Percentiles rank a stretch among this genome's conserved stretches.
phyloP scores from a whole-genome alignment of 2,329 filamentous ascomycete species.

The Leptographium radiaticola region DNA sequence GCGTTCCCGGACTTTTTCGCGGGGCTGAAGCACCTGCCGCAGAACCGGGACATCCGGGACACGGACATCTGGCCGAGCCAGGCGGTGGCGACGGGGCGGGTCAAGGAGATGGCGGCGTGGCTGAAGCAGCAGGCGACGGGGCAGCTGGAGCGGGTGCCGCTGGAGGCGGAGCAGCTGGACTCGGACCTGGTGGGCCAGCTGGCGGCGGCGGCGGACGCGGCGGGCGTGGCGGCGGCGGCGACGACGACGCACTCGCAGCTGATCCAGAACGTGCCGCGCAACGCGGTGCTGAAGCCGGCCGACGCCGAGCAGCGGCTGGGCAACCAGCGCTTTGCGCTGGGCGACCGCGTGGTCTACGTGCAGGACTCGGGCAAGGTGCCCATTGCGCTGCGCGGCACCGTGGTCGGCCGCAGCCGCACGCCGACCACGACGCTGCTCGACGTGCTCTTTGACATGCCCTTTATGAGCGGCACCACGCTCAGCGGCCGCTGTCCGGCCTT shows the following conservation, averaged over 20 bases:
- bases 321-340: constrained; percentile 70
- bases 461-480: constrained; percentile 93
- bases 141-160: constrained; percentile 86
- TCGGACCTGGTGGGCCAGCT: constrained; percentile 76
- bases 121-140: constrained; percentile 83
- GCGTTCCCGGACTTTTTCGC: constrained; percentile 93
- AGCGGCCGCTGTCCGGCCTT: constrained; percentile 85
- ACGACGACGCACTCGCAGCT: constrained; percentile 54
- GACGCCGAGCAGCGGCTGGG: constrained; percentile 90
- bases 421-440: constrained; percentile 73
- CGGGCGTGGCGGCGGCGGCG: constrained; percentile 34
- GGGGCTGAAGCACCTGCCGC: constrained; percentile 72
- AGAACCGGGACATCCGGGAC: constrained; percentile 71
- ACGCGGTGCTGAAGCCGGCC: constrained; percentile 78
- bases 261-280: constrained; percentile 70
- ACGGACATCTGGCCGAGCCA: constrained; percentile 73
- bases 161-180: constrained; percentile 93
- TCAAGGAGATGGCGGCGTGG: constrained; percentile 92
- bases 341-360: constrained; percentile 86
- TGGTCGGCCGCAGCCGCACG: constrained; percentile 88
- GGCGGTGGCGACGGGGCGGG: constrained; percentile 58
- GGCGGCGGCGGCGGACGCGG: constrained; percentile 57
- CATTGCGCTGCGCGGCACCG: constrained; percentile 80
- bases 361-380: constrained; percentile 90
- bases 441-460: constrained; percentile 83